Percentiles rank a stretch among this genome's conserved stretches.
phyloP scores from a whole-genome alignment of 2,329 filamentous ascomycete genomes.

The Aspergillus proliferans region DNA sequence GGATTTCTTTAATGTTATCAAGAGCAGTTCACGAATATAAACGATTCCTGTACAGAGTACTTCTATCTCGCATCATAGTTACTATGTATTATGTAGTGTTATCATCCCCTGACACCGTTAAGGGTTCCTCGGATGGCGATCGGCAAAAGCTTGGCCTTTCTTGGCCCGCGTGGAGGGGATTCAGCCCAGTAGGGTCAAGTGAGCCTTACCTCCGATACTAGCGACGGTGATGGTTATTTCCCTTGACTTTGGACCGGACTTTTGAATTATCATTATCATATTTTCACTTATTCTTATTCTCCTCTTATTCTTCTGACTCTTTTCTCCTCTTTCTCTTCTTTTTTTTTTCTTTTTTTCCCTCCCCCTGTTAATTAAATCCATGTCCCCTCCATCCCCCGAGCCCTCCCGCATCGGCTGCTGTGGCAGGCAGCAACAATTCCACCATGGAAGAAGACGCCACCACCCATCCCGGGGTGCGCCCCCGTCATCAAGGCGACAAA shows the following conservation, averaged over 20 bases:
- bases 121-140: slow-evolving; percentile 1
- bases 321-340: neutral
- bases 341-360: neutral
- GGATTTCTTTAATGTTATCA: no score
- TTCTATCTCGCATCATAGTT: neutral
- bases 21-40: no score
- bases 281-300: neutral
- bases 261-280: no score
- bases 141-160: slow-evolving; percentile 5
- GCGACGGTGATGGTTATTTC: no score
- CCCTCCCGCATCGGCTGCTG: neutral
- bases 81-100: neutral
- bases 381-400: neutral
- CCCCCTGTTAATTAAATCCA: neutral
- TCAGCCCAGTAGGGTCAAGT: neutral
- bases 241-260: no score
- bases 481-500: slow-evolving; percentile 24
- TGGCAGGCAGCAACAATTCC: slow-evolving; percentile 2
- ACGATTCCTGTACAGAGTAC: no score
- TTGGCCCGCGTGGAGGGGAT: slow-evolving; percentile 6
- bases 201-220: neutral
- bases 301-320: neutral
- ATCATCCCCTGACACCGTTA: neutral
- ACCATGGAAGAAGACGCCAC: slow-evolving; percentile 10
- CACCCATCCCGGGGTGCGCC: slow-evolving; percentile 13